Base-by-base conservation (phyloP, 495 filamentous ascomycete genomes). In the Saxophila tyrrhenica region DNA sequence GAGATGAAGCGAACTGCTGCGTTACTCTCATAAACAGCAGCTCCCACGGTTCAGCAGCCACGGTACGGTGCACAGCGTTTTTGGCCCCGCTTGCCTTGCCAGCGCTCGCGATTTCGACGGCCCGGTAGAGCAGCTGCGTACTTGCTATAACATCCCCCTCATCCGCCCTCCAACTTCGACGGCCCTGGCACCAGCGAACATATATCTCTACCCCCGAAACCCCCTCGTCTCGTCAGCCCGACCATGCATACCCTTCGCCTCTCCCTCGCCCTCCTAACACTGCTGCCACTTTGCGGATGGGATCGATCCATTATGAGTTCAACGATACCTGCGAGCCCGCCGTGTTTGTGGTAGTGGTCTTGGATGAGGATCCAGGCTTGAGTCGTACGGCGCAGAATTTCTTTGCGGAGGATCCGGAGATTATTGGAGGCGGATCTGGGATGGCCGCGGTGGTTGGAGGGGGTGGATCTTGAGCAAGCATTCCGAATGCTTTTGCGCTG, bases 301-400 rank as follows among this genome's bases (percentile, higher is more conserved):
- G 76, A 21, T 59, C 63, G 15, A 66, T 81, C 42, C 78, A 81
- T 64, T 71, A 69, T 39, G 71, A 81, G 64, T 72, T 71, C 60
- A 81, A 81, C 66, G 68, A 69, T 0, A 68, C 64, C 23, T 81
- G 77, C 65, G 69, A 72, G 16, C 54, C 67, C 48, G 72, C 72
- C 1, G 60, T 68, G 0, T 78, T 78, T 61, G 67, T 78, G 22
- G 74, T 75, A 8, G 68, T 66, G 1, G 71, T 81, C 42, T 66
- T 65, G 48, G 65, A 46, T 61, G 72, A 78, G 32, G 78, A 81
- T 63, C 67, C 69, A 15, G 77, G 78, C 35, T 67, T 69, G 38
- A 67, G 62, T 57, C 67, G 70, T 51, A 64, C 72, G 17, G 74
- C 75, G 48, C 68, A 78, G 64, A 72, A 68, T 16, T 77, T 76